Base-by-base conservation (phyloP, 2,329 filamentous ascomycete genomes). In the Tolypocladium paradoxum region DNA sequence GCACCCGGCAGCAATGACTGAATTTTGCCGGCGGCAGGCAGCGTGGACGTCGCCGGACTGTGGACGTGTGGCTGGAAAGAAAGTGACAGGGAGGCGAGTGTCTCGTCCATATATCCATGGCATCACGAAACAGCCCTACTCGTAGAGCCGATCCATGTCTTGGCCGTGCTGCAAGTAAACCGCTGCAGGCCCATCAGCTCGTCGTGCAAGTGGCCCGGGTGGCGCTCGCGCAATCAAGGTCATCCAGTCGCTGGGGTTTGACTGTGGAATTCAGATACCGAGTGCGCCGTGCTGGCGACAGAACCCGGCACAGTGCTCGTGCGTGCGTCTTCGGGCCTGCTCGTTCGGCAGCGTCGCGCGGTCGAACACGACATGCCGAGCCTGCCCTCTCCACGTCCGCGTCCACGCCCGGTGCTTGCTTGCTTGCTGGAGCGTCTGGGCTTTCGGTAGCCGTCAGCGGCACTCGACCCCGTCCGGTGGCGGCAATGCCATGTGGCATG, bases 401-500 rank as follows among this genome's bases (percentile, higher is more conserved):
- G 36, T 37, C n/a, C 18, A 2, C 33, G 33, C 14, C 33, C 14
- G 4, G n/a, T n/a, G n/a, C n/a, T n/a, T 16, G 36, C 18, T 1
- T 20, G 20, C 5, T n/a, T 20, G 38, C 20, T 5, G 24, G 29
- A 27, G 22, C 14, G 24, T 11, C 24, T n/a, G 16, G 7, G 24
- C 43, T 9, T 46, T 46, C 18, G 40, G 24, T 11, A 8, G 24
- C 5, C 43, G 43, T 46, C 43, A 8, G 34, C 22, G 40, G 20
- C 27, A 37, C 16, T 24, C n/a, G 7, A 11, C 36, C 49, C 36
- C 34, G 24, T 29, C 16, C 4, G 35, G 35, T n/a, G 37, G 49
- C 36, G 33, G 27, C 36, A 36, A 33, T 48, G 49, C 49, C 43
- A 53, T 50, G 48, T 50, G 48, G 48, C 48, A 36, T 20, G 36